These are phyloP conservation scores for Eucalyptus albens DNA, from an alignment of 345 rosid genomes.

Conservation along the genomic window DNA sequence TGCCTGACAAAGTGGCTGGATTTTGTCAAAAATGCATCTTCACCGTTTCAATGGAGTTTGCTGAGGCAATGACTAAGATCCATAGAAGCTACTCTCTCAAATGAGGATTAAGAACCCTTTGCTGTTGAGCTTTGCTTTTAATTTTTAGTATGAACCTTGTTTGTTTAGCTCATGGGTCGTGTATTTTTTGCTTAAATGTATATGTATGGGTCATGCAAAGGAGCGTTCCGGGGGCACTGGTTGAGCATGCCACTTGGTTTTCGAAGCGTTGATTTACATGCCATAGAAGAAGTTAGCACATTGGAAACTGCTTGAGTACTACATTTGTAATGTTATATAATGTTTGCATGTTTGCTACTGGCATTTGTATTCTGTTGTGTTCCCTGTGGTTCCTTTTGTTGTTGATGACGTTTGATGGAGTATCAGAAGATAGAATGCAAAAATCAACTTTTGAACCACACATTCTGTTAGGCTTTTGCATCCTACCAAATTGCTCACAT, in stretches of 20 bases:
- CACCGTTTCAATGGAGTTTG: not conserved
- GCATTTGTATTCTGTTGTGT: not conserved
- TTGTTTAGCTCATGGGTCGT: not conserved
- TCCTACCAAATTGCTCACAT: not conserved
- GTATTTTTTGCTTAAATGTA: not conserved
- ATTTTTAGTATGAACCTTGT: not conserved
- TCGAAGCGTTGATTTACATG: not conserved
- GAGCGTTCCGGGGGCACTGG: not conserved
- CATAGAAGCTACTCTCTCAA: not conserved
- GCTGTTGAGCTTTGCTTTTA: not conserved
- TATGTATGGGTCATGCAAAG: not conserved
- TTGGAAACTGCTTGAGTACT: not conserved
- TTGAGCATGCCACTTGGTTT: not conserved
- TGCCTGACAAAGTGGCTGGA: not conserved
- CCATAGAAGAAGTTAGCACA: not conserved
- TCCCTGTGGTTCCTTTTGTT: not conserved
- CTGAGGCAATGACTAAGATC: not conserved
- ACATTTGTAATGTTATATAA: not conserved
- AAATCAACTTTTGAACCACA: not conserved
- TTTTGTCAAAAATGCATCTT: not conserved
- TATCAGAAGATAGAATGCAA: not conserved
- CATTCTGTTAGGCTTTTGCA: not conserved
- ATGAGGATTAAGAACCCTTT: not conserved
- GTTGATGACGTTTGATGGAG: not conserved
- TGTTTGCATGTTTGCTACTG: not conserved